Conservation (phyloP, 1,284 basidiomycete genomes). For the Trametes pubescens region DNA sequence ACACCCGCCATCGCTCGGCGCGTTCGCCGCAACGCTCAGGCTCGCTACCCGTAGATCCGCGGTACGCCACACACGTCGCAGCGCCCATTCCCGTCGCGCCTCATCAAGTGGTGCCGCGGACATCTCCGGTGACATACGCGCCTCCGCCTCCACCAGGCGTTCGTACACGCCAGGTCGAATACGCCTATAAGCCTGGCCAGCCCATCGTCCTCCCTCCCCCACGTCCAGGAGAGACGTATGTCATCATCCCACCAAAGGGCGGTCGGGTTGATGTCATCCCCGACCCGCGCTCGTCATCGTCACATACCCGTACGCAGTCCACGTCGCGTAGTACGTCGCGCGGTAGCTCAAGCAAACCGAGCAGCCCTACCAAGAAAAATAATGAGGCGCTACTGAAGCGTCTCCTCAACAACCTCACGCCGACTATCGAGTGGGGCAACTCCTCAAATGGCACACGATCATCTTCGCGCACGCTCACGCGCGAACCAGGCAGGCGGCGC, state of each 20-base stretch:
- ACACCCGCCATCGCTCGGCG: conserved; percentile 22
- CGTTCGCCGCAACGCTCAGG: conserved; percentile 26
- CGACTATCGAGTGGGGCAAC: conserved; percentile 32
- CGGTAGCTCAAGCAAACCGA: conserved; percentile 23
- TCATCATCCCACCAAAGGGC: conserved; percentile 41
- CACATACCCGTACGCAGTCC: conserved; percentile 27
- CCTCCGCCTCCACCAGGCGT: conserved; percentile 17
- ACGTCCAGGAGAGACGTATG: conserved; percentile 39
- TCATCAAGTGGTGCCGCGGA: conserved; percentile 19
- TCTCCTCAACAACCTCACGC: conserved; percentile 36
- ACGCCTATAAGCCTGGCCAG: conserved; percentile 34
- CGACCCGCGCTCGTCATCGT: conserved; percentile 8
- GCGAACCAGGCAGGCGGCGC: conserved; percentile 26
- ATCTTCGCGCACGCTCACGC: conserved; percentile 21
- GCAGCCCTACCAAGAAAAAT: conserved; percentile 35
- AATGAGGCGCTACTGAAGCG: conserved; percentile 39
- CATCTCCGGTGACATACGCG: conserved; percentile 26
- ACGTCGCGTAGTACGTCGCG: conserved; percentile 26
- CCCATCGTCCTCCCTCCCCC: conserved; percentile 41
- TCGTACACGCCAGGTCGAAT: conserved; percentile 27
- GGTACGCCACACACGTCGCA: conserved; percentile 19
- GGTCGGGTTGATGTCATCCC: conserved; percentile 37
- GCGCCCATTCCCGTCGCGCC: conserved; percentile 19
- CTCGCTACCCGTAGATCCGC: conserved; percentile 24
- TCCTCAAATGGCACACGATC: conserved; percentile 21